Base-by-base conservation (phyloP, 306 rosid genomes). In the Acacia melanoxylon region DNA sequence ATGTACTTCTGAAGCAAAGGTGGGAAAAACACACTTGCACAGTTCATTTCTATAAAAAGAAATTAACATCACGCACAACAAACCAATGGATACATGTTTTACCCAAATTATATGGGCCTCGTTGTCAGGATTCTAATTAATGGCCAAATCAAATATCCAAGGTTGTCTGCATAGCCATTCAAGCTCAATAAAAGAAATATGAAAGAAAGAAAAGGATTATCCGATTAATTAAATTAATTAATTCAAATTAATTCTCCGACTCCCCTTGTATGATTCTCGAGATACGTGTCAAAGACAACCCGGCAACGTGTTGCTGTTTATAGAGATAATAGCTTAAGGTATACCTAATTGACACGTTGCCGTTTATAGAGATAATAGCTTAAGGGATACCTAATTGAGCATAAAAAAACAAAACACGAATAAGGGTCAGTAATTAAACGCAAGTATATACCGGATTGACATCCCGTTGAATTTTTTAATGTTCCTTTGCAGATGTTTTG, bases 401-500 rank as follows among this genome's bases (percentile, higher is more conserved):
- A 49, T n/a, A 24, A 6, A 37, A 37, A 46, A 46, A 76, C 68
- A 29, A 65, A 16, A 67, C 13, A 73, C 16, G 16, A 75, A 82
- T 67, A 27, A 7, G 16, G 20, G 5, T 14, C 14, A 58, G 25
- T 6, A 33, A 63, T 4, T 6, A 10, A 67, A 37, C 41, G 29
- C 0, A 49, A 51, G 19, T 35, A 19, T 63, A 27, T 77, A 89
- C 91, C 92, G 13, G 93, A 86, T 45, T 7, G 91, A 80, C 74
- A 35, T 46, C 89, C 85, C 19, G 77, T 63, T 76, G 84, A 68
- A n/a, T 65, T 74, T 49, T 83, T 62, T 16, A 85, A 82, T 42
- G 96, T 85, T 76, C 86, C 97, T 56, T 87, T 88, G 70, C 97
- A 92, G 54, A 94, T 93, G 62, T 87, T 84, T 86, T 68, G 89